Base-by-base conservation (phyloP, 1,139 yeast species). In the Taphrina confusa region DNA sequence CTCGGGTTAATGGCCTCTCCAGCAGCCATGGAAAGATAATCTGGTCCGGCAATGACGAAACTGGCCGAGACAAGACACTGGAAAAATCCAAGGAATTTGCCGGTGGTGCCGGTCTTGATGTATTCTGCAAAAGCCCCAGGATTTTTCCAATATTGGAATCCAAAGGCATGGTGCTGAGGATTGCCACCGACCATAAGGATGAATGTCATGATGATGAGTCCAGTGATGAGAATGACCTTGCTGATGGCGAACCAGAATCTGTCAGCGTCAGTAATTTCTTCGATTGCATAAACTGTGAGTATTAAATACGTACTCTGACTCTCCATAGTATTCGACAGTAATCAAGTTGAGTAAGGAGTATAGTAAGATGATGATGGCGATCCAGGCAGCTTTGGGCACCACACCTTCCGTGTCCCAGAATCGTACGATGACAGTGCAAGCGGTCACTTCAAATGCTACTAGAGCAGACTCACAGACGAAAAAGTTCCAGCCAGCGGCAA, bases 401-500 rank as follows among this genome's bases (percentile, higher is more conserved):
- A 44, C 18, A 27, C 58, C 58, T 11, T 54, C 58, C 8, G 25
- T 20, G 25, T 54, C 86, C 95, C 95, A 87, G 68, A 78, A 84
- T 69, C 82, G 76, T 63, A 87, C 80, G 56, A 87, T 80, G 72
- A 85, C 88, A 23, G 94, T 90, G 34, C 86, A 83, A 22, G 88
- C 87, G n/a, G 91, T 84, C 60, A 88, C 76, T 73, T 88, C 96
- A 63, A 87, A 82, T 5, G 95, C 88, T 73, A 82, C 86, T 1
- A 95, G 86, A 65, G 85, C 83, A 60, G 89, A 87, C 92, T 94
- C 87, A 23, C 87, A 82, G 72, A 86, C 87, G 91, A 92, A 87
- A 72, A 88, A 89, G 75, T 82, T 78, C 82, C 88, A 87, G 61
- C 92, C 94, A 66, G 84, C 83, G 49, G 94, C 83, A 61, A 87